Conservation (phyloP, 495 filamentous ascomycete genomes). For the Cladorrhinum samala region DNA sequence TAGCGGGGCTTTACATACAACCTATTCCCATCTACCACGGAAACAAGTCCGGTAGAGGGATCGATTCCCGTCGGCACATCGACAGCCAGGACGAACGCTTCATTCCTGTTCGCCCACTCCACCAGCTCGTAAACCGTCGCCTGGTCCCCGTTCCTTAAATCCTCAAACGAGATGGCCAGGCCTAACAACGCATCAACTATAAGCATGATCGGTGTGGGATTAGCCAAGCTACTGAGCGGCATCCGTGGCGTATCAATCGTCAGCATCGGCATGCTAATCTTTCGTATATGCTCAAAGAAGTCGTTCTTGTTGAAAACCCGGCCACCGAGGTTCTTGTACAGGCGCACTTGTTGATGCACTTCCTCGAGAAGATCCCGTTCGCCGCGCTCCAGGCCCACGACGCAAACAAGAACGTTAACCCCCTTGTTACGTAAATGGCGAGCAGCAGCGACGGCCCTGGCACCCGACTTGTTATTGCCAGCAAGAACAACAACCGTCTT, state of each 20-base stretch:
- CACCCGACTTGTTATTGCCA: conserved; percentile 82
- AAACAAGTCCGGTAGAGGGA: conserved; percentile 61
- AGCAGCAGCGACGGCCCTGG: conserved; percentile 75
- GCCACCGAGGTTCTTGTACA: conserved; percentile 73
- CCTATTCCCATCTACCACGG: conserved; percentile 55
- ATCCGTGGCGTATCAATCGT: conserved; percentile 33
- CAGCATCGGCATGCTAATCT: conserved; percentile 32
- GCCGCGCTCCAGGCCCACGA: conserved; percentile 74
- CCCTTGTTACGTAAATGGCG: conserved; percentile 80
- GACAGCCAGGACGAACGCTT: conserved; percentile 70
- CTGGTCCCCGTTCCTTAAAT: conserved; percentile 74
- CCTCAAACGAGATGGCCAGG: conserved; percentile 76
- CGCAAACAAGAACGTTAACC: conserved; percentile 68
- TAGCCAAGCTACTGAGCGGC: conserved; percentile 26
- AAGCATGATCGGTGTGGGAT: conserved; percentile 56
- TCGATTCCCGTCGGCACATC: conserved; percentile 85
- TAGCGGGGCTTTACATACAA: conserved; percentile 69
- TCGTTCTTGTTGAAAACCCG: conserved; percentile 52
- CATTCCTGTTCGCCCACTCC: conserved; percentile 78
- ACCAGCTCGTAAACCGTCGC: conserved; percentile 76
- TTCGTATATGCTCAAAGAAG: conserved; percentile 45
- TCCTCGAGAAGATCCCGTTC: conserved; percentile 59
- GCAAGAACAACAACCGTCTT: conserved; percentile 73
- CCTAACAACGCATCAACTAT: conserved; percentile 87
- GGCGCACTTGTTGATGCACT: conserved; percentile 65